These are phyloP conservation scores for Petunia secreta DNA, from an alignment of 257 asterid species.

Conservation along the genomic window DNA sequence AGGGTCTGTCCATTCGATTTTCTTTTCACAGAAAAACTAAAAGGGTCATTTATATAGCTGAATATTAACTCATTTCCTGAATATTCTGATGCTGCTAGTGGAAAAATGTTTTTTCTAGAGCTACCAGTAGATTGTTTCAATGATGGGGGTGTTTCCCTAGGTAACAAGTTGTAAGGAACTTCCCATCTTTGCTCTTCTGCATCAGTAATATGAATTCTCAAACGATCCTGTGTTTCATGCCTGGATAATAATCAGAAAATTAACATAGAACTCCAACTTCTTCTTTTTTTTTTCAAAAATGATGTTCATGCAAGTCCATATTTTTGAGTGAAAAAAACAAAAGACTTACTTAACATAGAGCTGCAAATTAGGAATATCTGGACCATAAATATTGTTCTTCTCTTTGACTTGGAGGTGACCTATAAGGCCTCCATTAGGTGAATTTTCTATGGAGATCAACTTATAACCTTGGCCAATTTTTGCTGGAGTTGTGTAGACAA, in stretches of 20 bases:
- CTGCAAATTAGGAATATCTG: constrained; percentile 79
- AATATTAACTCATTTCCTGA: neutral
- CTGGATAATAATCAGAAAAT: neutral
- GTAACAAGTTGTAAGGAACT: constrained; percentile 25
- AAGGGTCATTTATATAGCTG: constrained; percentile 37
- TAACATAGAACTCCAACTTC: neutral
- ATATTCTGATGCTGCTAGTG: neutral
- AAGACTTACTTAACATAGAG: constrained; percentile 79
- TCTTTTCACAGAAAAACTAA: constrained; percentile 46
- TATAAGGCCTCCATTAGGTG: constrained; percentile 72
- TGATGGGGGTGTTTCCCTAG: constrained; percentile 2
- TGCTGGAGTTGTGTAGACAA: constrained; percentile 32
- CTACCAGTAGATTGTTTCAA: neutral
- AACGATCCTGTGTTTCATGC: neutral
- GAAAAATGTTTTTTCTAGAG: neutral
- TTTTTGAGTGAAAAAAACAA: neutral
- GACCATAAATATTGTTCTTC: constrained; percentile 70
- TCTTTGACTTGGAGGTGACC: constrained; percentile 79
- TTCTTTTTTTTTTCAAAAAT: neutral
- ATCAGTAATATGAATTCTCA: constrained; percentile 23
- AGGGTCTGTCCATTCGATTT: constrained; percentile 44
- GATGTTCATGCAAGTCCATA: constrained; percentile 7
- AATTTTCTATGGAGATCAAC: constrained; percentile 64
- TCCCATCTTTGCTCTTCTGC: constrained; percentile 27
- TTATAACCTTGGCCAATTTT: constrained; percentile 86